A percentile compares a stretch with the other conserved stretches of the same genome.
These are phyloP conservation scores for Fusarium fujikuroi DNA, from an alignment of 2,329 filamentous ascomycete genomes.

Conservation along the genomic window DNA sequence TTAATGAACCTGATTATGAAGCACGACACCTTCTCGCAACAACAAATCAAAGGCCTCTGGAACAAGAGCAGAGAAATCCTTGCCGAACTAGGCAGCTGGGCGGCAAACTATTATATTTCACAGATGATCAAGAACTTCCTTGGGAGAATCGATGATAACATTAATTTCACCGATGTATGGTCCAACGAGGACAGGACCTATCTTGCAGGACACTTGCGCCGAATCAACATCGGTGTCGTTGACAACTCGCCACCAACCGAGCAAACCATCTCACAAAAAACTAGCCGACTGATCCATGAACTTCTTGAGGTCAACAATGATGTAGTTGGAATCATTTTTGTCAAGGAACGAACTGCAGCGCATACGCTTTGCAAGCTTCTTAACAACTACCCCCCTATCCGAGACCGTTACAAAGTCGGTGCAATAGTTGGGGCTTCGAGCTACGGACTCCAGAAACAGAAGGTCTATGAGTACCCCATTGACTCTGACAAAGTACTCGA, in stretches of 20 bases:
- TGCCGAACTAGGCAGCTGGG: conserved; percentile 73
- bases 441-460: conserved; percentile 48
- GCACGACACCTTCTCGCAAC: conserved; percentile 61
- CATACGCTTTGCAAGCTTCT: conserved; percentile 69
- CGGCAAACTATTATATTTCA: conserved; percentile 72
- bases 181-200: conserved; percentile 65
- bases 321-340: conserved; percentile 74
- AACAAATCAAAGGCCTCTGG: conserved; percentile 66
- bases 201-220: conserved; percentile 58
- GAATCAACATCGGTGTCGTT: conserved; percentile 44
- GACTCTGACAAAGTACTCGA: conserved; percentile 51
- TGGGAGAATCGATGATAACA: conserved; percentile 27
- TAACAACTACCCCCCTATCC: conserved; percentile 59
- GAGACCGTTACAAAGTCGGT: conserved; percentile 60
- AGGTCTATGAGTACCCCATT: conserved; percentile 54
- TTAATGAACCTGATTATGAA: conserved; percentile 55
- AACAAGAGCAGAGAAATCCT: conserved; percentile 62
- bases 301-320: conserved; percentile 57
- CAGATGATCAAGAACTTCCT: conserved; percentile 56
- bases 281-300: conserved; percentile 61
- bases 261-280: conserved; percentile 66
- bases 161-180: conserved; percentile 53
- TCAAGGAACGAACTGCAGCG: conserved; percentile 69
- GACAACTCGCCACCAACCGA: conserved; percentile 18
- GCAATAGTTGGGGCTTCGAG: conserved; percentile 66